Conservation (phyloP, 768 basidiomycete genomes). For the Suillus placidus region DNA sequence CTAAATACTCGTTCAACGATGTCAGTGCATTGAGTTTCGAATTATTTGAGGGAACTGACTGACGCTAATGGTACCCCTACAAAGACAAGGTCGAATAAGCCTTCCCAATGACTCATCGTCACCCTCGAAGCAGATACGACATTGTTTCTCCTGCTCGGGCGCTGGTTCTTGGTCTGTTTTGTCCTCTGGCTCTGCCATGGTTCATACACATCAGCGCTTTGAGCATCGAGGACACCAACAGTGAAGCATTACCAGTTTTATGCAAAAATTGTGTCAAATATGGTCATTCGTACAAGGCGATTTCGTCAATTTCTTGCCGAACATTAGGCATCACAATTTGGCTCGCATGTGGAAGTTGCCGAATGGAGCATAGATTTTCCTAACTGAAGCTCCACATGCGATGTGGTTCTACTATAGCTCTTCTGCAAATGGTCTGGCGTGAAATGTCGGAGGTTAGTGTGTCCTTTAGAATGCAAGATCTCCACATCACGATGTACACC, state of each 20-base stretch:
- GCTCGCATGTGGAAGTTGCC: background rate
- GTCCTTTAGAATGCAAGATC: background rate
- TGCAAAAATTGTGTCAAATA: background rate
- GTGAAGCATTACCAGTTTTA: background rate
- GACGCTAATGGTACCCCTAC: conserved; percentile 76
- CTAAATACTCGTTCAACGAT: conserved; percentile 41
- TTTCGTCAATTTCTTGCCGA: background rate
- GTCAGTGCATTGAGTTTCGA: conserved; percentile 11
- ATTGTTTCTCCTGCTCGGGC: conserved; percentile 58
- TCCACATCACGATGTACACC: background rate
- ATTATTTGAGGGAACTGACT: conserved; percentile 19
- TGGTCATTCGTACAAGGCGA: background rate
- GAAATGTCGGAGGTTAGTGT: background rate
- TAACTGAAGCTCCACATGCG: background rate
- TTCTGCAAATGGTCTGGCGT: background rate
- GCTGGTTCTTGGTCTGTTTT: conserved; percentile 18
- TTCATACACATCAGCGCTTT: background rate
- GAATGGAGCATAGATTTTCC: background rate
- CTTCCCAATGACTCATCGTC: conserved; percentile 64
- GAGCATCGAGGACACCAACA: background rate
- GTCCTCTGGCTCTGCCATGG: conserved; percentile 13
- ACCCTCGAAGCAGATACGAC: conserved; percentile 83
- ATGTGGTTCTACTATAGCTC: no score
- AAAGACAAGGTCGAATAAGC: conserved; percentile 73
- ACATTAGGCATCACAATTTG: background rate